phyloP scores from a whole-genome alignment of 768 basidiomycete species.

The Panellus pusillus region DNA sequence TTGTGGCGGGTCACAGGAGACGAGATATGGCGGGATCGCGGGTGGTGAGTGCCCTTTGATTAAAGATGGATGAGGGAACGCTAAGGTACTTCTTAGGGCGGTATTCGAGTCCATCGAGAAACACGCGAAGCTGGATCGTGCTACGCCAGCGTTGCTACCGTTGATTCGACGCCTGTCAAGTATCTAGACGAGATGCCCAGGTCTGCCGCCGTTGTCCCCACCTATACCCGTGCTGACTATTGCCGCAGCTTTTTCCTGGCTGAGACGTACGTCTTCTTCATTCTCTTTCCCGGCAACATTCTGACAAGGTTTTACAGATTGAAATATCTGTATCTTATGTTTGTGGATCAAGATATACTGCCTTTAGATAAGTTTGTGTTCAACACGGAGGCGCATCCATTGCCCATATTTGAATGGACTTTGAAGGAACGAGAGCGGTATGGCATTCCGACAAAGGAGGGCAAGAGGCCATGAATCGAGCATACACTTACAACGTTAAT shows the following conservation, averaged over 20 bases:
- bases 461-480: neutral
- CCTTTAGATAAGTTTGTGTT: conserved; percentile 57
- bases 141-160: conserved; percentile 43
- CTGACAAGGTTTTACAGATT: conserved; percentile 35
- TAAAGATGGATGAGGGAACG: neutral
- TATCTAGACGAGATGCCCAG: conserved; percentile 55
- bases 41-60: conserved; percentile 35
- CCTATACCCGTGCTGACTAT: neutral
- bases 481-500: neutral
- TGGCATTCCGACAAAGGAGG: conserved; percentile 32
- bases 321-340: conserved; percentile 72
- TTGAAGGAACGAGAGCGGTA: conserved; percentile 50
- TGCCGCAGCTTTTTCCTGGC: conserved; percentile 43
- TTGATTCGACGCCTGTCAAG: conserved; percentile 32
- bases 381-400: conserved; percentile 73
- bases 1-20: conserved; percentile 54
- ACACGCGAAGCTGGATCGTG: conserved; percentile 42
- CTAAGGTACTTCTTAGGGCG: conserved; percentile 24
- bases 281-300: neutral
- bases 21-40: conserved; percentile 51
- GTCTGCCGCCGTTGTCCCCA: conserved; percentile 26
- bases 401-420: conserved; percentile 72
- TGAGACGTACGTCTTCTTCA: conserved; percentile 35
- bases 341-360: conserved; percentile 61
- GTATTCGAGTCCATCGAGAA: conserved; percentile 50